A percentile compares a stretch with the other conserved stretches of the same genome.
phyloP scores from a whole-genome alignment of 2,329 filamentous ascomycete species.

The Phialocephala sp. region DNA sequence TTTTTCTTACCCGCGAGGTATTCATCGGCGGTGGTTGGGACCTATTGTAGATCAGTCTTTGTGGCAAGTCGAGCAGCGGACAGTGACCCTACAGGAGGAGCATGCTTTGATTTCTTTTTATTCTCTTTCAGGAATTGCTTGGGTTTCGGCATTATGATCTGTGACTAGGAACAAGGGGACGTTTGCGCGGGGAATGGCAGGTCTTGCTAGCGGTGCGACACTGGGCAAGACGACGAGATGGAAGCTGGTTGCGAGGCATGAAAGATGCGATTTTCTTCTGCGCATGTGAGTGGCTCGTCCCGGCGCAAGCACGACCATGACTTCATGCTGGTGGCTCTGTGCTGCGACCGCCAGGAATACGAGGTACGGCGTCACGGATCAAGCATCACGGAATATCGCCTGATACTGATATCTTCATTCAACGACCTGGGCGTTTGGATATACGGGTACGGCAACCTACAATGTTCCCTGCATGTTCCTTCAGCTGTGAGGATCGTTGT shows the following conservation, averaged over 20 bases:
- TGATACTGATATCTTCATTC: too few species aligned
- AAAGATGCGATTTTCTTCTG: not conserved
- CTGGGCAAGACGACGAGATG: not conserved
- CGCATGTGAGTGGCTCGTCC: not conserved
- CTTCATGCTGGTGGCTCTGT: not conserved
- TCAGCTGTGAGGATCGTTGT: too few species aligned
- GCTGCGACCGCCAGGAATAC: not conserved
- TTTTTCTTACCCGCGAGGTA: slow-evolving; percentile 61
- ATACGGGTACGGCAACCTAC: too few species aligned
- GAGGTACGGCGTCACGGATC: too few species aligned
- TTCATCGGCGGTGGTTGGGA: slow-evolving; percentile 68
- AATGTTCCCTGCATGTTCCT: too few species aligned
- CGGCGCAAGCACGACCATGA: not conserved
- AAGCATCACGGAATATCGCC: too few species aligned
- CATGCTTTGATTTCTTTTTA: slow-evolving; percentile 47
- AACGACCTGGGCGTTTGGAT: too few species aligned
- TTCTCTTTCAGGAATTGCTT: slow-evolving; percentile 47
- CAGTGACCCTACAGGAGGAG: slow-evolving; percentile 33
- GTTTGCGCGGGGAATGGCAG: not conserved
- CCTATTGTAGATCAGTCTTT: slow-evolving; percentile 44
- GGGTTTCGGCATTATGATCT: slow-evolving; percentile 35
- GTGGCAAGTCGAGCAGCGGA: not conserved
- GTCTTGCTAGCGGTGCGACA: not conserved
- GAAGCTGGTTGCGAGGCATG: not conserved
- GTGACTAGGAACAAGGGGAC: not conserved